Percentiles rank a stretch among this genome's conserved stretches.
Evolutionary conservation across 129 eudicot genomes (phyloP).

Genomic region (Pulicaria dysenterica): DNA sequence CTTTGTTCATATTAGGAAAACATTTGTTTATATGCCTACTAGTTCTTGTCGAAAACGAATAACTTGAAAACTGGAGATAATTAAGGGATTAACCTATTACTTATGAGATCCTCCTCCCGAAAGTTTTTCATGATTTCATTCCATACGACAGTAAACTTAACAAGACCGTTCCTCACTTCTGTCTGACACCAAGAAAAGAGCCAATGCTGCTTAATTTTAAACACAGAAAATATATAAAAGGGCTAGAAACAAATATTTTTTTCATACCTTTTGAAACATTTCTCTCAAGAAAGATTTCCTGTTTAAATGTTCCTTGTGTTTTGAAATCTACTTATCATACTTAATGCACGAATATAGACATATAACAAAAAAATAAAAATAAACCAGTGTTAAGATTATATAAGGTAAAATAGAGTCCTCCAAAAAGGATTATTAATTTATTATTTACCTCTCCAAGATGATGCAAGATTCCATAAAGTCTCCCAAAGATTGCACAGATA

Average conservation of each 20-base stretch:
- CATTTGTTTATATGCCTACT: no score
- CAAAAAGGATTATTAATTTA: neutral
- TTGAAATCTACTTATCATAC: slow-evolving; percentile 86
- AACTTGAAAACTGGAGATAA: no score
- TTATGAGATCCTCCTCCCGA: no score
- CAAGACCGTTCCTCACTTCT: slow-evolving; percentile 59
- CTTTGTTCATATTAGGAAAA: no score
- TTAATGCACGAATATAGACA: slow-evolving; percentile 77
- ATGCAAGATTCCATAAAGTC: no score
- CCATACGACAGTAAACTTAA: slow-evolving; percentile 88
- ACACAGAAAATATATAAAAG: slow-evolving; percentile 2
- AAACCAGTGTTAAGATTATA: slow-evolving; percentile 24
- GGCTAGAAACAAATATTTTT: neutral
- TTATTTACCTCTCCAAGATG: slow-evolving; percentile 87
- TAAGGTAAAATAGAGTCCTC: neutral
- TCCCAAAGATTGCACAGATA: no score
- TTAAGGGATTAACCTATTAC: no score
- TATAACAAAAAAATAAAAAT: no score
- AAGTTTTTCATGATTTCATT: slow-evolving; percentile 86
- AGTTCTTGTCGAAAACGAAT: no score
- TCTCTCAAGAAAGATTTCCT: slow-evolving; percentile 50
- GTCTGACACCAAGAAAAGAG: slow-evolving; percentile 49
- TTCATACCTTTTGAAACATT: slow-evolving; percentile 58
- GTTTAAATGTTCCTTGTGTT: slow-evolving; percentile 44
- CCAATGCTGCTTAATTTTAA: neutral